These are phyloP conservation scores for Rhytidiadelphus loreus DNA, from an alignment of 225 moss, liverwort and hornwort species.

Conservation along the genomic window DNA sequence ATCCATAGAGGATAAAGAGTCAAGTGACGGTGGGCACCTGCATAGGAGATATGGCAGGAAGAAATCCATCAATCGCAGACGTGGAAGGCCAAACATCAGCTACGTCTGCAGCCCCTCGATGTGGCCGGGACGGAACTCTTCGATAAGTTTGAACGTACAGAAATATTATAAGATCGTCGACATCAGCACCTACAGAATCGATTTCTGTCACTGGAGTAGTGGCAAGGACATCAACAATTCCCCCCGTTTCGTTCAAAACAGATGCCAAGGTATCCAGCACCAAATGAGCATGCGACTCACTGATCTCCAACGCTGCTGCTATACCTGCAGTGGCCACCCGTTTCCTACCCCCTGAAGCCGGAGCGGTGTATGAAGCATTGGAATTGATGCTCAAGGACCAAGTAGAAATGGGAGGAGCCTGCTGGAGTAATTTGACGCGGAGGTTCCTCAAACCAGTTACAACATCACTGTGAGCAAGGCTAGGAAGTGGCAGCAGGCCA, in stretches of 20 bases:
- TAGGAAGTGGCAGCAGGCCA: constrained; percentile 72
- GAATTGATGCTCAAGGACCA: constrained; percentile 51
- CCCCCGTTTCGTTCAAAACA: constrained; percentile 72
- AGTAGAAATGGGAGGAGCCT: constrained; percentile 49
- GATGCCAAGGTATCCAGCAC: constrained; percentile 83
- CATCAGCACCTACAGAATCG: constrained; percentile 80
- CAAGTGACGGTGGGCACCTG: constrained; percentile 37
- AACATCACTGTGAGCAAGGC: constrained; percentile 69
- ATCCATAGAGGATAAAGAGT: background rate
- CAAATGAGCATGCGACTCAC: constrained; percentile 70
- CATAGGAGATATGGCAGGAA: constrained; percentile 59
- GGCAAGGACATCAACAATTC: constrained; percentile 60
- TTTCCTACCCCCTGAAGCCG: constrained; percentile 50
- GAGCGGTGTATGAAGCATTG: constrained; percentile 22
- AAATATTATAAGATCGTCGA: constrained; percentile 73
- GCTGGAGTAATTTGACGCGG: constrained; percentile 73
- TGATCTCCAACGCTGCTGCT: constrained; percentile 62
- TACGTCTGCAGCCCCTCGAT: constrained; percentile 75
- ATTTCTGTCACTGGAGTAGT: constrained; percentile 51
- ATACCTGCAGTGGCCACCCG: constrained; percentile 72
- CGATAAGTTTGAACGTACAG: constrained; percentile 84
- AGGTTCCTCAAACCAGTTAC: constrained; percentile 57
- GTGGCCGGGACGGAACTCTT: constrained; percentile 59
- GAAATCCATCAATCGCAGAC: constrained; percentile 92
- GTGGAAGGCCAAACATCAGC: constrained; percentile 95